Conservation (phyloP, 352 stramenopile species). For the Aphanomyces stellatus region DNA sequence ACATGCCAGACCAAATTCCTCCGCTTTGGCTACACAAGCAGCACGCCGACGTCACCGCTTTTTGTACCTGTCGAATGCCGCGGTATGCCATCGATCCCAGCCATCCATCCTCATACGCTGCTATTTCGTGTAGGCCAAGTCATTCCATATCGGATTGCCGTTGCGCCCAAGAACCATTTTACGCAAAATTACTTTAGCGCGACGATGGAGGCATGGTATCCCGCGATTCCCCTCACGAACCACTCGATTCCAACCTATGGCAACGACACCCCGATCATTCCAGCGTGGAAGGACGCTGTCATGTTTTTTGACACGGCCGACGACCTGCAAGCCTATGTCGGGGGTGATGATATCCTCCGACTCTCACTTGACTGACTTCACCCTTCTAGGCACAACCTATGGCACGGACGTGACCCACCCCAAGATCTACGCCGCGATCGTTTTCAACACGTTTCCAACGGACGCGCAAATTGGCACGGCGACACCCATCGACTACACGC, state of each 20-base stretch:
- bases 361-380: not conserved
- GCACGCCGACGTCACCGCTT: constrained; percentile 29
- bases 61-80: constrained; percentile 37
- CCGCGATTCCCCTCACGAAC: constrained; percentile 35
- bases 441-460: constrained; percentile 43
- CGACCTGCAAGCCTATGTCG: constrained; percentile 44
- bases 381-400: constrained; percentile 30
- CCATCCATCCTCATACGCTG: not conserved
- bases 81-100: constrained; percentile 17
- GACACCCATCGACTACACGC: constrained; percentile 43
- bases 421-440: constrained; percentile 60
- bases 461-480: constrained; percentile 27
- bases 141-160: constrained; percentile 61
- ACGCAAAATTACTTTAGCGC: constrained; percentile 48
- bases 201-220: constrained; percentile 47
- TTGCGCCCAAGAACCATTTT: constrained; percentile 52
- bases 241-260: constrained; percentile 31
- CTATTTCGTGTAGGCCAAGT: constrained; percentile 22
- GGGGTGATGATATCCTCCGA: constrained; percentile 18
- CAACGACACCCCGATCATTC: constrained; percentile 31
- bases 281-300: constrained; percentile 46
- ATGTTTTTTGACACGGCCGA: constrained; percentile 51
- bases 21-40: constrained; percentile 43
- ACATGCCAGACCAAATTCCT: constrained; percentile 40
- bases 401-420: constrained; percentile 34